Evolutionary conservation across 257 asterid genomes (phyloP), one percentile per base, ranked within the genome.

Genomic region (Rauvolfia tetraphylla): DNA sequence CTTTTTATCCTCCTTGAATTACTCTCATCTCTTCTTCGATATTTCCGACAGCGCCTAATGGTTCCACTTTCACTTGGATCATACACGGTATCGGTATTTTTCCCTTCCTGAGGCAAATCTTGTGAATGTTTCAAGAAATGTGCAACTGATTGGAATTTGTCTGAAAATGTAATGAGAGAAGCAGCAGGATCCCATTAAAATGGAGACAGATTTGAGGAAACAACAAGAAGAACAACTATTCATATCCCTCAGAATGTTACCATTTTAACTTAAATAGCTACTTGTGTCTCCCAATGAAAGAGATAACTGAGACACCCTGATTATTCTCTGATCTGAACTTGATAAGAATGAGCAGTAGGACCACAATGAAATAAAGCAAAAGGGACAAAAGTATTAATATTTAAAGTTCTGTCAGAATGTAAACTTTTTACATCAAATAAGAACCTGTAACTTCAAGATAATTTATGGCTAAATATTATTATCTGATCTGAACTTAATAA

Each of bases 281-380:
- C 22, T 49, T 46, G 4, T 39, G 36, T 22, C 75, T 36, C 38
- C 72, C 29, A 76, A 25, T 68, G 4, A 39, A 69, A 57, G 63
- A 48, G 38, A 75, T 33, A 44, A 17, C 42, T 33, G 44, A 17
- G 78, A 41, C 23, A 27, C 33, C 13, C 31, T 58, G 20, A 10
- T 74, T 58, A 74, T 58, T 57, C 78, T 63, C 62, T 46, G 56
- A 25, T 67, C 44, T 33, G 1, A 65, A 65, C 27, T 76, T 27
- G 49, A 42, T 33, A 53, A n/a, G 69, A 29, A 61, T 14, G n/a
- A 31, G 39, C 68, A 1, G 38, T 0, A 62, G 68, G 68, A 33
- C 70, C 70, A 63, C 70, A 63, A 33, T 15, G 12, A 63, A 63
- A 63, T 15, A 1, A 39, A 66, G 9, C 5, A 29, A n/a, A n/a